Evolutionary conservation across 192 early-diverging fungal genomes (phyloP), one percentile per base, ranked within the genome.

Genomic region (Backusella psychrophila): DNA sequence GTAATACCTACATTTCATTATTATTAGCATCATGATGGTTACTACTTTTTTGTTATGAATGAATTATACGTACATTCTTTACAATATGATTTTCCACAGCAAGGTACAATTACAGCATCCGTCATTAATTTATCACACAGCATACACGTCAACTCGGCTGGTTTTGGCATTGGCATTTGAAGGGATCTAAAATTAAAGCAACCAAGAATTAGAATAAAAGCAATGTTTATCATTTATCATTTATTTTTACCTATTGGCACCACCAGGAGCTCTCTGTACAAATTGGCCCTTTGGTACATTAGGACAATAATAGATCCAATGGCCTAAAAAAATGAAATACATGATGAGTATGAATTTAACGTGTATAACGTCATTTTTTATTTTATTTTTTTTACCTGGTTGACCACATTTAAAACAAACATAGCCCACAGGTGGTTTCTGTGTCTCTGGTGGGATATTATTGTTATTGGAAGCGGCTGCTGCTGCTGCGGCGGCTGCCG

Each of bases 71-170:
- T 96, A 87, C 97, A 98, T 83, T 96, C 90, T 75, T 96, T 95
- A 83, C 97, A 99, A 84, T 91, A 98, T 11, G 87, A 89, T 1
- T 91, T 94, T 52, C 91, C 85, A 82, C 97, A 99, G 82, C 97
- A 99, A 35, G 94, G 92, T 29, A 87, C 85, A 6, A 83, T 84
- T 17, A 94, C 92, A 2, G 96, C 95, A 73, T 96, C 93, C 65
- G 89, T 88, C 66, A 95, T 82, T 29, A 98, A 83, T 78, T 90
- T 83, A 33, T 87, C 76, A 81, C 96, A 97, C 19, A 94, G 80
- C 3, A 82, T 71, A 79, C 97, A 99, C 38, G 88, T 87, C 71
- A 97, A 87, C 41, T 93, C 91, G 3, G 87, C 77, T 3, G 95
- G 95, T 35, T 89, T 92, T 42, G 88, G 89, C 36, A 87, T 91